Percentiles rank a stretch among this genome's conserved stretches.
Conservation (phyloP, 345 rosid species). For the Gossypium mustelinum region DNA sequence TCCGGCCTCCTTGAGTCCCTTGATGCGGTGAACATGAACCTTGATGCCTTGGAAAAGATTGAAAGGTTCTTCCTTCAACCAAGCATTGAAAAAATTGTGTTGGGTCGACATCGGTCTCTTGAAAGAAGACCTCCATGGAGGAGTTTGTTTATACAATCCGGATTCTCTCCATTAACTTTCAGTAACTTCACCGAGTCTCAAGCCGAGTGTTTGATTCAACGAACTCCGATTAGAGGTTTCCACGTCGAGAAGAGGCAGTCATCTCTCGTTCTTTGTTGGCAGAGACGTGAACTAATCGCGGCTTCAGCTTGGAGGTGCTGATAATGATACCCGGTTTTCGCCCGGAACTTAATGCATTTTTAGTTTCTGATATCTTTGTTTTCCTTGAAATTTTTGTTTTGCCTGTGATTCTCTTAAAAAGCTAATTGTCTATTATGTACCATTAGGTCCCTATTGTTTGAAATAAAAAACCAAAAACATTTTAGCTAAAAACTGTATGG, state of each 20-base stretch:
- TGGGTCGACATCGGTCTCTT: constrained; percentile 54
- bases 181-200: constrained; percentile 83
- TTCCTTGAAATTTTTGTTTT: constrained; percentile 14
- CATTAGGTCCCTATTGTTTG: constrained; percentile 36
- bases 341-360: constrained; percentile 23
- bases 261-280: constrained; percentile 82
- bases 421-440: constrained; percentile 42
- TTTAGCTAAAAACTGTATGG: constrained; percentile 32
- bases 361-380: constrained; percentile 31
- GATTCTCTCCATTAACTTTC: constrained; percentile 60
- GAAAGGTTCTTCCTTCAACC: constrained; percentile 78
- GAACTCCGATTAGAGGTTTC: constrained; percentile 70
- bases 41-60: constrained; percentile 70
- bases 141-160: constrained; percentile 62
- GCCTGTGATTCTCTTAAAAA: constrained; percentile 26
- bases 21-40: constrained; percentile 69
- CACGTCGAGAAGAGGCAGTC: constrained; percentile 80
- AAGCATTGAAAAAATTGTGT: constrained; percentile 52
- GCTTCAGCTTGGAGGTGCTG: constrained; percentile 91
- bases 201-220: constrained; percentile 76
- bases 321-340: constrained; percentile 1
- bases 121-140: constrained; percentile 67
- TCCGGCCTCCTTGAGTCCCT: constrained; percentile 68
- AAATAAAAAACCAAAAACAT: constrained; percentile 33
- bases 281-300: constrained; percentile 72